These are phyloP conservation scores for Gossypium ekmanianum DNA, from an alignment of 345 rosid species.

Conservation along the genomic window DNA sequence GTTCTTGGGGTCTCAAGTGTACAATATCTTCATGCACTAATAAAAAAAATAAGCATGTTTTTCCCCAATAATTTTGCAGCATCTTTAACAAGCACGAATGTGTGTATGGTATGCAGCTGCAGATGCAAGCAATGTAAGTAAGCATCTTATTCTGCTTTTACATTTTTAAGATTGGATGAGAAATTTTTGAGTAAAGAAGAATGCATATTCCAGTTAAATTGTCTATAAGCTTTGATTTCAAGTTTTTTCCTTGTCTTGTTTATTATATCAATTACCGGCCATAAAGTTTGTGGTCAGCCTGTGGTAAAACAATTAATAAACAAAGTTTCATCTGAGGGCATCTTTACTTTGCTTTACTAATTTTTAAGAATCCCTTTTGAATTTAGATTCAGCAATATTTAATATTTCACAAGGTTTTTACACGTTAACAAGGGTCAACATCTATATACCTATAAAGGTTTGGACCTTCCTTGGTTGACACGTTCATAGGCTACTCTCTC, in stretches of 20 bases:
- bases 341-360: not conserved
- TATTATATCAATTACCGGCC: constrained; percentile 22
- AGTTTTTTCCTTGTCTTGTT: constrained; percentile 17
- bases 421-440: not conserved
- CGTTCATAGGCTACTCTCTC: no score
- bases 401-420: no score
- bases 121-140: constrained; percentile 1
- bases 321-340: not conserved
- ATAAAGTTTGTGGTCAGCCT: constrained; percentile 27
- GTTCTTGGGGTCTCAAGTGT: not conserved
- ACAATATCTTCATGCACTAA: not conserved
- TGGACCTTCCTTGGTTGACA: no score
- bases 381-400: not conserved
- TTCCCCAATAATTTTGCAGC: not conserved
- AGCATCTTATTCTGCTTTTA: constrained; percentile 5
- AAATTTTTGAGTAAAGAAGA: not conserved
- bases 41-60: not conserved
- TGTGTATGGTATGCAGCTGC: not conserved
- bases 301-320: not conserved
- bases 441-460: no score
- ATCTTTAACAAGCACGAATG: not conserved
- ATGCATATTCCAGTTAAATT: not conserved
- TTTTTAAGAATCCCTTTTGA: not conserved
- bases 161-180: not conserved
- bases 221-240: not conserved